These are phyloP conservation scores for Draba incana DNA, from an alignment of 345 rosid genomes.

Conservation along the genomic window DNA sequence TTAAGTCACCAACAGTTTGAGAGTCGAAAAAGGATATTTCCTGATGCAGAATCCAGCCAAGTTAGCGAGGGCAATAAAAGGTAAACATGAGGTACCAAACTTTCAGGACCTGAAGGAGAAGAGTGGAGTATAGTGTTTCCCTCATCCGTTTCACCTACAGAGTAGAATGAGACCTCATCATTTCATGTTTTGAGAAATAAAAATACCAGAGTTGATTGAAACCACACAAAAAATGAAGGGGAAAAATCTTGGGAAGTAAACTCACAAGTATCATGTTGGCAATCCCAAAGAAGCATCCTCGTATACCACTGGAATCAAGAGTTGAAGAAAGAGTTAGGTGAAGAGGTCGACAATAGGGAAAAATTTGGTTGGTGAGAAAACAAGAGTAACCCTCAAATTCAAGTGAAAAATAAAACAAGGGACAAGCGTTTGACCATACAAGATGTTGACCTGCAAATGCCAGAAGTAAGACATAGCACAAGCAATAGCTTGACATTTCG, in stretches of 20 bases:
- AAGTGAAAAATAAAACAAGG: conserved; percentile 31
- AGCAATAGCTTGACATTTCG: conserved; percentile 70
- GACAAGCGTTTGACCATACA: conserved; percentile 70
- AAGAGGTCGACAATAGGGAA: conserved; percentile 39
- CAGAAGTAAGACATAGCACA: conserved; percentile 70
- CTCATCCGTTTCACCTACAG: conserved; percentile 94
- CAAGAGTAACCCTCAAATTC: conserved; percentile 24
- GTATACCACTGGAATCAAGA: conserved; percentile 71
- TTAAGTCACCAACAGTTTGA: conserved; percentile 97
- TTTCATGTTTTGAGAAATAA: background rate
- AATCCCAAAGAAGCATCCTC: conserved; percentile 94
- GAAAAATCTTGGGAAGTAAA: conserved; percentile 30
- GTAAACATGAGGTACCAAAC: conserved; percentile 27
- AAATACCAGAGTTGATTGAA: conserved; percentile 4
- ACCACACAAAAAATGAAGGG: background rate
- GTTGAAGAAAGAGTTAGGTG: conserved; percentile 38
- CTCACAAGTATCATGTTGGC: conserved; percentile 99
- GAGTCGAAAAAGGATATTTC: conserved; percentile 91
- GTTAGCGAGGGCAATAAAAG: conserved; percentile 21
- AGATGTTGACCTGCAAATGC: conserved; percentile 95
- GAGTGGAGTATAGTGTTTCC: conserved; percentile 83
- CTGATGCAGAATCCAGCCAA: conserved; percentile 46
- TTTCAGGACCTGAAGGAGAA: conserved; percentile 78
- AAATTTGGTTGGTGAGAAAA: background rate
- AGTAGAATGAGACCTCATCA: conserved; percentile 22